A percentile compares a stretch with the other conserved stretches of the same genome.
Evolutionary conservation across 2,329 filamentous ascomycete species (phyloP).

Genomic region (Fusarium odoratissimum): DNA sequence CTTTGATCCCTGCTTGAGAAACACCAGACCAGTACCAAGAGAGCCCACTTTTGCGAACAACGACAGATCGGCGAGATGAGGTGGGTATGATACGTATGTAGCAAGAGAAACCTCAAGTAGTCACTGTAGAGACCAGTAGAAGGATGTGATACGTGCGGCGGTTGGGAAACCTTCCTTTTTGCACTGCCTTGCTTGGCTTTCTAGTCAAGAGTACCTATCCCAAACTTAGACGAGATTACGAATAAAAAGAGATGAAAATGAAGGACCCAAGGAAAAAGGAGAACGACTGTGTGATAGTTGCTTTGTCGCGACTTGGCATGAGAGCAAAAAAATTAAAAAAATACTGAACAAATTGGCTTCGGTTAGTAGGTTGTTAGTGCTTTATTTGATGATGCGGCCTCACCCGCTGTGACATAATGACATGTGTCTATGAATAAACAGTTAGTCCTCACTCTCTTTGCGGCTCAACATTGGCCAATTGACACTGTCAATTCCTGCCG

Average conservation of each 20-base stretch:
- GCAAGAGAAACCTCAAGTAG: background rate
- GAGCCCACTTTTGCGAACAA: conserved; percentile 28
- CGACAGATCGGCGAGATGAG: conserved; percentile 30
- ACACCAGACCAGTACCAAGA: conserved; percentile 27
- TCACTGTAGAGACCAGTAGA: conserved; percentile 17
- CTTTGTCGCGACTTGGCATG: background rate
- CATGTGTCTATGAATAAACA: conserved; percentile 6
- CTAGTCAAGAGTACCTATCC: conserved; percentile 13
- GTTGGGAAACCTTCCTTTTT: conserved; percentile 8
- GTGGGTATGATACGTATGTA: conserved; percentile 11
- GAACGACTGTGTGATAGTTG: background rate
- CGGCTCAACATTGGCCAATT: conserved; percentile 31
- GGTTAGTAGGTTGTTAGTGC: conserved; percentile 10
- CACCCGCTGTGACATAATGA: conserved; percentile 37
- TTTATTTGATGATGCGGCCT: conserved; percentile 34
- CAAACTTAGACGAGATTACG: conserved; percentile 20
- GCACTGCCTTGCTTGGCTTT: conserved; percentile 39
- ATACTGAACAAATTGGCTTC: conserved; percentile 8
- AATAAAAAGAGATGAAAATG: conserved; percentile 9
- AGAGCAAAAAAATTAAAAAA: conserved; percentile 1
- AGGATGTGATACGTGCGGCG: conserved; percentile 28
- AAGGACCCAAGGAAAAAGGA: conserved; percentile 3
- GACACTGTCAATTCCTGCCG: conserved; percentile 2
- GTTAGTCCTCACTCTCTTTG: conserved; percentile 6
- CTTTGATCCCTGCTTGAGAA: conserved; percentile 34